Evolutionary conservation across 495 filamentous ascomycete genomes (phyloP).

Genomic region (Hyaloscypha finlandica): DNA sequence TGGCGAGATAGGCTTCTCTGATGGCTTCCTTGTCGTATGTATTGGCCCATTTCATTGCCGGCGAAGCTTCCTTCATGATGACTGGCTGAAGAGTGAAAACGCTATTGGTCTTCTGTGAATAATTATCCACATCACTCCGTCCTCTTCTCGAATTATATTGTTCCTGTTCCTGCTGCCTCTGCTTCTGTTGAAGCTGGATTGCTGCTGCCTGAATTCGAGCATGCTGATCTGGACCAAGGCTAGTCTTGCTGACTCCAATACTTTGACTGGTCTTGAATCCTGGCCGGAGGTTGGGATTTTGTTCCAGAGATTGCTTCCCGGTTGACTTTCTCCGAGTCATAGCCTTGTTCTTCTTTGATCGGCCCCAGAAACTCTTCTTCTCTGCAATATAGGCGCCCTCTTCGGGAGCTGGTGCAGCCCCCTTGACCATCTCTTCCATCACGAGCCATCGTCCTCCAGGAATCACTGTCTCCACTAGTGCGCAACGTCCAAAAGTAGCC

Average conservation of each 20-base stretch:
- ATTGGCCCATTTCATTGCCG: constrained; percentile 94
- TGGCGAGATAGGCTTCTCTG: constrained; percentile 75
- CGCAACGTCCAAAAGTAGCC: constrained; percentile 90
- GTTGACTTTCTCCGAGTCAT: constrained; percentile 67
- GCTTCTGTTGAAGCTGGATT: constrained; percentile 70
- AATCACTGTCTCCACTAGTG: constrained; percentile 86
- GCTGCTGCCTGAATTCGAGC: constrained; percentile 90
- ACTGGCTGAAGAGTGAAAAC: constrained; percentile 85
- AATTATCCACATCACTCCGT: constrained; percentile 53
- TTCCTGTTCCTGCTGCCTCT: constrained; percentile 58
- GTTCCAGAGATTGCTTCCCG: constrained; percentile 45
- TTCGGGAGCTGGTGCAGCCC: constrained; percentile 83
- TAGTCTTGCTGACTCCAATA: constrained; percentile 76
- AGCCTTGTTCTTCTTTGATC: constrained; percentile 69
- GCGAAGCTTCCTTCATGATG: constrained; percentile 83
- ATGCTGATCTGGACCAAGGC: constrained; percentile 88
- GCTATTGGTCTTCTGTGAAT: constrained; percentile 81
- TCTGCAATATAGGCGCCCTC: constrained; percentile 86
- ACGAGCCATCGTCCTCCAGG: constrained; percentile 84
- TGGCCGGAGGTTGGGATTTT: constrained; percentile 28
- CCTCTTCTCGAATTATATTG: constrained; percentile 46
- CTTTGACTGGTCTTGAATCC: constrained; percentile 33
- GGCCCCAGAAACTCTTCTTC: constrained; percentile 90
- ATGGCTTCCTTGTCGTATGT: constrained; percentile 86
- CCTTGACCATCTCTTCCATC: constrained; percentile 94